phyloP scores from a whole-genome alignment of 495 filamentous ascomycete species.

The Xylaria curta region DNA sequence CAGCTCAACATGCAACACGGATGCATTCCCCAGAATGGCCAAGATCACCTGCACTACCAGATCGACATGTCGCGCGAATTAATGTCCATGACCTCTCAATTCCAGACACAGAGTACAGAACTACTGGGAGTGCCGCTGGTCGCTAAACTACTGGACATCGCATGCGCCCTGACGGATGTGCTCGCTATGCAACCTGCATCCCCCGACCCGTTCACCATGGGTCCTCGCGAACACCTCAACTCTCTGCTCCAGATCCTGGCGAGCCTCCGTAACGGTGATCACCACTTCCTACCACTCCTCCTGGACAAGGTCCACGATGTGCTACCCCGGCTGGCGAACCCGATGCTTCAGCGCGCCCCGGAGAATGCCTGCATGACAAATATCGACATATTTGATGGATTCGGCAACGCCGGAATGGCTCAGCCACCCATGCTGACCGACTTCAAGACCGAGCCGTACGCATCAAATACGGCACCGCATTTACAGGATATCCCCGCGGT shows the following conservation, averaged over 20 bases:
- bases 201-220: conserved; percentile 64
- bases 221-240: conserved; percentile 75
- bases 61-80: conserved; percentile 74
- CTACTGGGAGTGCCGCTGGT: conserved; percentile 51
- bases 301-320: conserved; percentile 71
- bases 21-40: conserved; percentile 48
- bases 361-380: conserved; percentile 51
- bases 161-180: conserved; percentile 75
- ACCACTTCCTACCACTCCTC: conserved; percentile 73
- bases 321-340: conserved; percentile 63
- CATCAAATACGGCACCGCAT: conserved; percentile 42
- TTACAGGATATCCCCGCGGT: conserved; percentile 48
- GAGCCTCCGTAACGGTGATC: conserved; percentile 70
- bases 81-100: conserved; percentile 67
- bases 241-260: conserved; percentile 71
- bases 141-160: conserved; percentile 79
- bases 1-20: conserved; percentile 63
- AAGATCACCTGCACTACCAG: conserved; percentile 72
- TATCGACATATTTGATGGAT: conserved; percentile 65
- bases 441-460: conserved; percentile 42
- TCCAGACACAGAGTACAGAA: conserved; percentile 48
- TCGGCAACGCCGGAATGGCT: conserved; percentile 58
- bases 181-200: conserved; percentile 69
- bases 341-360: conserved; percentile 61
- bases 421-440: conserved; percentile 45